A percentile compares a stretch with the other conserved stretches of the same genome.
phyloP scores from a whole-genome alignment of 2,329 filamentous ascomycete genomes.

The Apiospora pterosperma region DNA sequence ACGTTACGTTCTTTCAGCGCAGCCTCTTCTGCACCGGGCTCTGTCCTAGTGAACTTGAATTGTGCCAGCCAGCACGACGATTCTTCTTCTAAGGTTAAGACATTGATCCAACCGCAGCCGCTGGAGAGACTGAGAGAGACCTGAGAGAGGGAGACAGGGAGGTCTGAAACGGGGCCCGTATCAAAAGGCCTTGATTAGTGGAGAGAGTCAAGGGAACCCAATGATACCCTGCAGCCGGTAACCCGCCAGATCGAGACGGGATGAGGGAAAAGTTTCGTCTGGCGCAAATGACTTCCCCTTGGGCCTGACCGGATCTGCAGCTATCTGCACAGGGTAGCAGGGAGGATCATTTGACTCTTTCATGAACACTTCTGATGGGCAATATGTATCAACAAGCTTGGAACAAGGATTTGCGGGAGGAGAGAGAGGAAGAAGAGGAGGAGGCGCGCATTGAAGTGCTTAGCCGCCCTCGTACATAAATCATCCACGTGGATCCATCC shows the following conservation, averaged over 20 bases:
- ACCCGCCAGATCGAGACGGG: background rate
- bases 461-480: too few species aligned
- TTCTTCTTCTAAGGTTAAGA: too few species aligned
- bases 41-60: background rate
- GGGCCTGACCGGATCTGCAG: background rate
- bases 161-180: slow-evolving; percentile 2
- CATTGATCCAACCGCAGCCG: too few species aligned
- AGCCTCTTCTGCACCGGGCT: background rate
- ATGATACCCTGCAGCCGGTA: background rate
- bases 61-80: background rate
- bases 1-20: background rate
- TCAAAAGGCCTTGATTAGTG: background rate
- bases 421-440: background rate
- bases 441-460: background rate
- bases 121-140: too few species aligned
- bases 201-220: background rate
- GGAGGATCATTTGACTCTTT: background rate
- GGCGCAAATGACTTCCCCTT: background rate
- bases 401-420: background rate
- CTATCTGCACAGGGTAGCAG: background rate
- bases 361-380: background rate
- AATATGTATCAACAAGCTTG: background rate
- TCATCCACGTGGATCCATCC: too few species aligned
- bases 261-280: background rate
- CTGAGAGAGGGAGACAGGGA: too few species aligned